Evolutionary conservation across 768 basidiomycete genomes (phyloP).

Genomic region (Polyporus arcularius): DNA sequence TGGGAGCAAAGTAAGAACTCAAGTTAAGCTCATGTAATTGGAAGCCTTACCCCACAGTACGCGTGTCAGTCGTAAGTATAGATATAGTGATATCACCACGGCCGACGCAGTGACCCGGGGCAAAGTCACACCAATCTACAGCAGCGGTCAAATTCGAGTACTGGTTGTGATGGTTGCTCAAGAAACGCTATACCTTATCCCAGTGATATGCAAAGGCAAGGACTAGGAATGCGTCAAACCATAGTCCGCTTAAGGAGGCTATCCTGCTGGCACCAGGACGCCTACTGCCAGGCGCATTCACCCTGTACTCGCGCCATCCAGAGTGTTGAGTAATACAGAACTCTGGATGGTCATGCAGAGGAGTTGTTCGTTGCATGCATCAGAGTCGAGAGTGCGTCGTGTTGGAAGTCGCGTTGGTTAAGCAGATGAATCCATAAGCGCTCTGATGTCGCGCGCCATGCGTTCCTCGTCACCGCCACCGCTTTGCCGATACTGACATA

Average conservation of each 20-base stretch:
- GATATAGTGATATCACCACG: constrained; percentile 23
- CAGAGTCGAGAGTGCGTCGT: background rate
- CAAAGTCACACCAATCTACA: background rate
- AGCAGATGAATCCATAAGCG: too few species aligned
- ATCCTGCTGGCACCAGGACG: background rate
- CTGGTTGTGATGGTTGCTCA: background rate
- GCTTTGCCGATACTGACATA: background rate
- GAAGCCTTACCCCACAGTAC: constrained; percentile 47
- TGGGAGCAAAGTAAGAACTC: background rate
- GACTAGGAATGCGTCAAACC: background rate
- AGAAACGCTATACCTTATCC: background rate
- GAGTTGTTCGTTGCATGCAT: constrained; percentile 39
- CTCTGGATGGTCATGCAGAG: constrained; percentile 50
- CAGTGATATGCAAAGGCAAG: constrained; percentile 1
- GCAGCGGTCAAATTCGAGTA: background rate
- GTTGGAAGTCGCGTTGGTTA: too few species aligned
- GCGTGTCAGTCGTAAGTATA: constrained; percentile 42
- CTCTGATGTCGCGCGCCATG: too few species aligned
- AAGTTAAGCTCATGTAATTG: background rate
- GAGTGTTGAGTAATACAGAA: constrained; percentile 47
- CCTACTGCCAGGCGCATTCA: constrained; percentile 43
- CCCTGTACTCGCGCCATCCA: constrained; percentile 59
- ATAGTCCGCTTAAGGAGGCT: background rate
- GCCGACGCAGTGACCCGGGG: background rate
- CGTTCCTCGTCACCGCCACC: background rate